Conservation (phyloP, 2,329 filamentous ascomycete species). For the Celoporthe dispersa region DNA sequence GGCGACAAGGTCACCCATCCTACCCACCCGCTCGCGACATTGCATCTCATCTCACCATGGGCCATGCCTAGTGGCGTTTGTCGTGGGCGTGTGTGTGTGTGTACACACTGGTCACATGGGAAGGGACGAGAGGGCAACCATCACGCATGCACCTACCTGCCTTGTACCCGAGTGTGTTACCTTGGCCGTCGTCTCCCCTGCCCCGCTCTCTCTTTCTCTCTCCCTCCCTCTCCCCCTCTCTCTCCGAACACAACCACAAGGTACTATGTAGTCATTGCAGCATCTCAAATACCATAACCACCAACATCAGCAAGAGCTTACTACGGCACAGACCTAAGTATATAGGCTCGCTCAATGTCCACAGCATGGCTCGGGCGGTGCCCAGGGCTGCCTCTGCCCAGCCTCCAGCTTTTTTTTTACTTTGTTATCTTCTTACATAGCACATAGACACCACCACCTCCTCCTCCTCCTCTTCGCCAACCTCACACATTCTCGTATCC, state of each 20-base stretch:
- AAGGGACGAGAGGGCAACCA: background rate
- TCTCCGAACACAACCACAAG: too few relatives aligned
- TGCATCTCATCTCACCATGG: background rate
- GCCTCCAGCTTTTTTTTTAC: background rate
- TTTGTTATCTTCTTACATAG: background rate
- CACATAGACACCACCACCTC: background rate
- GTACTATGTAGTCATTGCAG: too few relatives aligned
- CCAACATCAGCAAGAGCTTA: background rate
- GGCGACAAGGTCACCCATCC: background rate
- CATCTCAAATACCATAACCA: background rate
- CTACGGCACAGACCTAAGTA: background rate
- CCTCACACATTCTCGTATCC: constrained; percentile 5
- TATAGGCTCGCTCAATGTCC: background rate
- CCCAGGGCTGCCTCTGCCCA: background rate
- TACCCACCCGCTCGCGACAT: too few relatives aligned
- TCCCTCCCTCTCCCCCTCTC: too few relatives aligned
- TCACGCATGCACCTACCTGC: too few relatives aligned
- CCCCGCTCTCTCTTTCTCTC: too few relatives aligned
- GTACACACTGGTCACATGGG: background rate
- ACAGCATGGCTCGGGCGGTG: background rate
- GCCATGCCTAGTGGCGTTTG: background rate
- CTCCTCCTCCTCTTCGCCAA: too few relatives aligned
- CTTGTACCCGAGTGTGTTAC: background rate
- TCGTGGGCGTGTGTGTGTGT: background rate
- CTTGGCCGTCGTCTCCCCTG: background rate